These are phyloP conservation scores for Xylariaceae sp. DNA, from an alignment of 2,329 filamentous ascomycete species.

Conservation along the genomic window DNA sequence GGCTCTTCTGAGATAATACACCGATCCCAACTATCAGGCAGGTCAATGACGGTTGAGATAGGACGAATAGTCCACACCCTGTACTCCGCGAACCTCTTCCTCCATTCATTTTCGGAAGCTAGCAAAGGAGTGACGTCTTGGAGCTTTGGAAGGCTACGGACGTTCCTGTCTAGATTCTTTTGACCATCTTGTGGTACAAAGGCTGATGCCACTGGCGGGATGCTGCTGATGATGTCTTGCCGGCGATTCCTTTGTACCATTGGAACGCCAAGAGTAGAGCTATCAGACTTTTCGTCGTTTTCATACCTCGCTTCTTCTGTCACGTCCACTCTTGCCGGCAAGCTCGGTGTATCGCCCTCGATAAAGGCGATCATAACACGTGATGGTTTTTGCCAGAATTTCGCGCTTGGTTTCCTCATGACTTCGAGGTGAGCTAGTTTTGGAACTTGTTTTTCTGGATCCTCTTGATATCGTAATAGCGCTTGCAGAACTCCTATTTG, in stretches of 20 bases:
- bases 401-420: neutral
- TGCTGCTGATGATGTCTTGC: neutral
- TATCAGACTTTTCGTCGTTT: neutral
- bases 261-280: no score
- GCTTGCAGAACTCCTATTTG: constrained; percentile 1
- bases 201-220: neutral
- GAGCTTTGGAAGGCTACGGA: neutral
- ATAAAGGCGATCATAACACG: neutral
- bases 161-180: no score
- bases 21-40: constrained; percentile 1
- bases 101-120: neutral
- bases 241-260: neutral
- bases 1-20: constrained; percentile 3
- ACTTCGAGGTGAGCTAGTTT: constrained; percentile 1
- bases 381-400: constrained; percentile 4
- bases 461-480: neutral
- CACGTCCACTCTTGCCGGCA: neutral
- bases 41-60: neutral
- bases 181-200: neutral
- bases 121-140: constrained; percentile 1
- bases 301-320: neutral
- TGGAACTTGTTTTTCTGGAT: neutral
- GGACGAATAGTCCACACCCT: constrained; percentile 7
- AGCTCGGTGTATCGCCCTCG: neutral
- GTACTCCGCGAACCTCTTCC: neutral